Evolutionary conservation across 1,139 yeast genomes (phyloP).

Genomic region (Yamadazyma songkhlaensis): DNA sequence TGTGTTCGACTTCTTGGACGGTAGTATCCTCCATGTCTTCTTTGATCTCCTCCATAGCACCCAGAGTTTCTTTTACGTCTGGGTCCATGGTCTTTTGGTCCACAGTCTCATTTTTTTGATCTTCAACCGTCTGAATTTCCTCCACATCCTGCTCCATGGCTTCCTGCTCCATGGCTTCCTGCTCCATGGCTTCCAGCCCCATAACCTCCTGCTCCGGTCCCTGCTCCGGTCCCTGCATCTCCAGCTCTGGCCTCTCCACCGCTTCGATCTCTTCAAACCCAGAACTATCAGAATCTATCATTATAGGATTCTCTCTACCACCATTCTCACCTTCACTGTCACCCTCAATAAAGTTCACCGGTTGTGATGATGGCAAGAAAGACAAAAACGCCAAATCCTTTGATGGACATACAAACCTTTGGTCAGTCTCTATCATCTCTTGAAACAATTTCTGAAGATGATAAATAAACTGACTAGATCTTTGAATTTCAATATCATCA

Average conservation of each 20-base stretch:
- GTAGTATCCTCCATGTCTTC: background rate
- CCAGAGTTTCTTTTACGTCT: too few relatives aligned
- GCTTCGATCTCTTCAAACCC: conserved; percentile 10
- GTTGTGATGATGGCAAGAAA: conserved; percentile 70
- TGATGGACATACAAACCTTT: conserved; percentile 73
- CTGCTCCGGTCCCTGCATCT: background rate
- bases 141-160: background rate
- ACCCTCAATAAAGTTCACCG: conserved; percentile 48
- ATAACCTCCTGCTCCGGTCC: too few relatives aligned
- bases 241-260: conserved; percentile 7
- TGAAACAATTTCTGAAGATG: conserved; percentile 66
- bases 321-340: conserved; percentile 1
- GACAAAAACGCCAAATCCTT: conserved; percentile 87
- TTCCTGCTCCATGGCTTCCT: too few relatives aligned
- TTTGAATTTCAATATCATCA: conserved; percentile 64
- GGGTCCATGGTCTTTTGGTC: background rate
- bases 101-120: background rate
- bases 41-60: too few relatives aligned
- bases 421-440: conserved; percentile 62
- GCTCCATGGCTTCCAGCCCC: too few relatives aligned
- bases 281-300: conserved; percentile 10
- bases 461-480: conserved; percentile 79
- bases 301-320: conserved; percentile 9
- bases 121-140: background rate
- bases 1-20: background rate